Conservation (phyloP, 2,329 filamentous ascomycete species). For the Colletotrichum higginsianum region DNA sequence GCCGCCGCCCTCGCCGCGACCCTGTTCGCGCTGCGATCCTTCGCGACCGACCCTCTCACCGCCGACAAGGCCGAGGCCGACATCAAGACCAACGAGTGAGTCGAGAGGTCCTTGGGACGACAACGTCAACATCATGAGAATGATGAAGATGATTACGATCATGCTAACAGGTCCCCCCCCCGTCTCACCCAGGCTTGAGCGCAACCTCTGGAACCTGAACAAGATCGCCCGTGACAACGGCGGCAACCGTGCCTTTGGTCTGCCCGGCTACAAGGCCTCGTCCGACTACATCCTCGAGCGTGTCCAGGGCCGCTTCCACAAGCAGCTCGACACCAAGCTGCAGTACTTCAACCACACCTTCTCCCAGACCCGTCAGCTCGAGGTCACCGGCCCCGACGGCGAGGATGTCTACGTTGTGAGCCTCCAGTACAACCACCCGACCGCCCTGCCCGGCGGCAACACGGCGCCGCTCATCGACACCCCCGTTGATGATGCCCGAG, state of each 20-base stretch:
- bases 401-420: slow-evolving; percentile 59
- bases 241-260: slow-evolving; percentile 73
- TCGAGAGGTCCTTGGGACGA: not conserved
- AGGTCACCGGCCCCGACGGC: slow-evolving; percentile 61
- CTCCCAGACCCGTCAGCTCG: slow-evolving; percentile 58
- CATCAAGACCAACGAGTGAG: slow-evolving; percentile 56
- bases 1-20: slow-evolving; percentile 37
- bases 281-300: slow-evolving; percentile 70
- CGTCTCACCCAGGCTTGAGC: slow-evolving; percentile 59
- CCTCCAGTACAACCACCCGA: slow-evolving; percentile 64
- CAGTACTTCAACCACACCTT: slow-evolving; percentile 65
- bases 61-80: slow-evolving; percentile 58
- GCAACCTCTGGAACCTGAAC: slow-evolving; percentile 68
- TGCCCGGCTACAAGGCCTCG: slow-evolving; percentile 71
- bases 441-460: slow-evolving; percentile 54
- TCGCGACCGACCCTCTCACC: slow-evolving; percentile 51
- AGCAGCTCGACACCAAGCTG: slow-evolving; percentile 60
- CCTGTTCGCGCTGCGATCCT: slow-evolving; percentile 37
- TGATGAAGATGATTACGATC: too few species aligned
- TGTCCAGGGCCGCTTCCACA: slow-evolving; percentile 54
- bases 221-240: slow-evolving; percentile 68
- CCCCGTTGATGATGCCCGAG: slow-evolving; percentile 54
- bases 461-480: slow-evolving; percentile 55
- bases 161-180: not conserved
- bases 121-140: too few species aligned